Conservation (phyloP, 495 filamentous ascomycete species). For the Tricharina praecox region DNA sequence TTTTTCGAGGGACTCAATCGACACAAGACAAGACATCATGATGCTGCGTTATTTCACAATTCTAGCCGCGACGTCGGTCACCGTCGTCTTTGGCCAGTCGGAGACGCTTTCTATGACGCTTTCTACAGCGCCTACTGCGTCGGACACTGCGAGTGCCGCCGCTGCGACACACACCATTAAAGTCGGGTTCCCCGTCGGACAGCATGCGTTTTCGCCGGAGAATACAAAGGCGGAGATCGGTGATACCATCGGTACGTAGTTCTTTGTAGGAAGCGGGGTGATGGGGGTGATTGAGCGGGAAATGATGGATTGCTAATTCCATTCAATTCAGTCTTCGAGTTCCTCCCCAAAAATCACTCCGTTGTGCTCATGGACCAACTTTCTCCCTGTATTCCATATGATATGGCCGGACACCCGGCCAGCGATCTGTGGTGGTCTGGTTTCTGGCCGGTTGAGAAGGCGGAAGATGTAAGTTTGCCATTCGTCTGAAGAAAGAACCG, state of each 20-base stretch:
- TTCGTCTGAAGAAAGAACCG: no score
- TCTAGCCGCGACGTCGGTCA: not conserved
- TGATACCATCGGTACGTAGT: slow-evolving; percentile 14
- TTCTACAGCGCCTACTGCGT: no score
- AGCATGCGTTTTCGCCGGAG: slow-evolving; percentile 12
- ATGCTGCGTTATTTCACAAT: not conserved
- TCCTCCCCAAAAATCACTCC: slow-evolving; percentile 37
- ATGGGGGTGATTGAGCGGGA: no score
- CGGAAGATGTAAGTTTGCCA: slow-evolving; percentile 14
- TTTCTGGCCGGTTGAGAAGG: slow-evolving; percentile 22
- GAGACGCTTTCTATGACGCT: no score
- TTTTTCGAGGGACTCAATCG: no score
- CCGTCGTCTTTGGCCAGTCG: not conserved
- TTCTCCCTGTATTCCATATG: slow-evolving; percentile 35
- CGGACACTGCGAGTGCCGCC: not conserved
- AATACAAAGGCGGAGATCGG: slow-evolving; percentile 11
- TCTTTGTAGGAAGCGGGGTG: not conserved
- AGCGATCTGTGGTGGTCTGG: slow-evolving; percentile 29
- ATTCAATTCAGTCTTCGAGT: slow-evolving; percentile 29
- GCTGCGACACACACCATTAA: slow-evolving; percentile 7
- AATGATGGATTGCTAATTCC: not conserved
- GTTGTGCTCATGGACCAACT: slow-evolving; percentile 33
- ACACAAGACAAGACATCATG: no score
- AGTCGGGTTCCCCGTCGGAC: slow-evolving; percentile 7
- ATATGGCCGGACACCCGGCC: slow-evolving; percentile 11